phyloP scores from a whole-genome alignment of 2,329 filamentous ascomycete species.

The Exophiala sp. region DNA sequence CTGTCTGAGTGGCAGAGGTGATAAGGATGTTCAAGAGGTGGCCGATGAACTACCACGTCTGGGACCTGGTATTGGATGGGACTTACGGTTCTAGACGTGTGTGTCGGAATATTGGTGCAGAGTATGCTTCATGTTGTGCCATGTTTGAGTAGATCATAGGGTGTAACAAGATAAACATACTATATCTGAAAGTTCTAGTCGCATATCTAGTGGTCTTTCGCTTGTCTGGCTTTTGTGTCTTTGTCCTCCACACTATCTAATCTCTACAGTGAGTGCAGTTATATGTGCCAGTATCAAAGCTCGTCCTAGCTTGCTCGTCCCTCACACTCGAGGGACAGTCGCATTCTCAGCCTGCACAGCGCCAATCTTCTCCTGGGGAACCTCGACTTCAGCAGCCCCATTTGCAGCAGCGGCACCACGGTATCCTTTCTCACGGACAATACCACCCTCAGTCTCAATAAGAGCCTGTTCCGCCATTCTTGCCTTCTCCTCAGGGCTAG shows the following conservation, averaged over 20 bases:
- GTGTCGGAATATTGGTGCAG: too few relatives aligned
- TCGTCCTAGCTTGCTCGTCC: too few relatives aligned
- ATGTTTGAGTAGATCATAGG: too few relatives aligned
- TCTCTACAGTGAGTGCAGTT: too few relatives aligned
- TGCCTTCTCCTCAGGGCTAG: constrained; percentile 30
- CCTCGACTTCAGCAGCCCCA: neutral
- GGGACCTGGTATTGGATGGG: constrained; percentile 80
- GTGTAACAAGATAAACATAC: too few relatives aligned
- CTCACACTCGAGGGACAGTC: neutral
- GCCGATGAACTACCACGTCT: constrained; percentile 87
- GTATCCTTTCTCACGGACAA: constrained; percentile 12
- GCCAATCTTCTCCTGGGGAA: neutral
- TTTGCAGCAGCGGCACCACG: neutral
- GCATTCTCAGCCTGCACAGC: neutral
- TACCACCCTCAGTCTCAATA: constrained; percentile 14
- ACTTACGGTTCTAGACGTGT: constrained; percentile 51
- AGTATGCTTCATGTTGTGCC: too few relatives aligned
- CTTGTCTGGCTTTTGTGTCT: too few relatives aligned
- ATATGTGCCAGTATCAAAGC: too few relatives aligned
- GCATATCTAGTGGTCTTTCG: too few relatives aligned
- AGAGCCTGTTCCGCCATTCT: constrained; percentile 17
- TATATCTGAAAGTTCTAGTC: too few relatives aligned
- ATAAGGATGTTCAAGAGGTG: constrained; percentile 98
- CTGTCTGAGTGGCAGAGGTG: constrained; percentile 85
- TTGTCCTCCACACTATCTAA: too few relatives aligned